phyloP scores from a whole-genome alignment of 768 basidiomycete species.

The Clathrus columnatus region DNA sequence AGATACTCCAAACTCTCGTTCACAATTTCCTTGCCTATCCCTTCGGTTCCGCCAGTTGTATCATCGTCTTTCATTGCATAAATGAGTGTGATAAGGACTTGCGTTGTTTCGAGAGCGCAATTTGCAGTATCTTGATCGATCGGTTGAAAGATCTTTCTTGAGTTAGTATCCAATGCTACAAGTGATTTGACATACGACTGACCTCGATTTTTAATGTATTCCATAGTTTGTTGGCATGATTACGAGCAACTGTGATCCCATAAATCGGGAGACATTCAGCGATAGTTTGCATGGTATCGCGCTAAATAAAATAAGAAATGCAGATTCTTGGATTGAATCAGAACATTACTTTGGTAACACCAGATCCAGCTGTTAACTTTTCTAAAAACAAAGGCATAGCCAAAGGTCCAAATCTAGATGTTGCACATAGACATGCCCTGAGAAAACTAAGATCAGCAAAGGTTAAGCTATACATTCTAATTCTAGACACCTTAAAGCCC shows the following conservation, averaged over 20 bases:
- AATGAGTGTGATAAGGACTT: slow-evolving; percentile 66
- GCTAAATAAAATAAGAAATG: slow-evolving; percentile 34
- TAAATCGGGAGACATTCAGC: slow-evolving; percentile 75
- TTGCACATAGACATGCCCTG: slow-evolving; percentile 67
- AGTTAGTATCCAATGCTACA: too few species aligned
- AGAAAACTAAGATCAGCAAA: slow-evolving; percentile 5
- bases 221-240: slow-evolving; percentile 75
- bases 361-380: slow-evolving; percentile 77
- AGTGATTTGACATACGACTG: slow-evolving; percentile 10
- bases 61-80: slow-evolving; percentile 35
- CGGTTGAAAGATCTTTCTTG: slow-evolving; percentile 95
- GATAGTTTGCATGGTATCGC: slow-evolving; percentile 78
- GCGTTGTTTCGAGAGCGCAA: slow-evolving; percentile 61
- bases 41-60: slow-evolving; percentile 30
- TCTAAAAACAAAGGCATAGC: slow-evolving; percentile 88
- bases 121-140: slow-evolving; percentile 68
- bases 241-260: slow-evolving; percentile 51
- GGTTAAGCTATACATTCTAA: neutral
- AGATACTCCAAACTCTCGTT: slow-evolving; percentile 74
- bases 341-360: slow-evolving; percentile 63
- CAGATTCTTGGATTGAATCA: neutral
- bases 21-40: slow-evolving; percentile 65
- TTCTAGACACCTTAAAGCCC: slow-evolving; percentile 48
- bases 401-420: slow-evolving; percentile 71
- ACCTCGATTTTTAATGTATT: slow-evolving; percentile 88